These are phyloP conservation scores for Isatis tinctoria DNA, from an alignment of 345 rosid species.

Conservation along the genomic window DNA sequence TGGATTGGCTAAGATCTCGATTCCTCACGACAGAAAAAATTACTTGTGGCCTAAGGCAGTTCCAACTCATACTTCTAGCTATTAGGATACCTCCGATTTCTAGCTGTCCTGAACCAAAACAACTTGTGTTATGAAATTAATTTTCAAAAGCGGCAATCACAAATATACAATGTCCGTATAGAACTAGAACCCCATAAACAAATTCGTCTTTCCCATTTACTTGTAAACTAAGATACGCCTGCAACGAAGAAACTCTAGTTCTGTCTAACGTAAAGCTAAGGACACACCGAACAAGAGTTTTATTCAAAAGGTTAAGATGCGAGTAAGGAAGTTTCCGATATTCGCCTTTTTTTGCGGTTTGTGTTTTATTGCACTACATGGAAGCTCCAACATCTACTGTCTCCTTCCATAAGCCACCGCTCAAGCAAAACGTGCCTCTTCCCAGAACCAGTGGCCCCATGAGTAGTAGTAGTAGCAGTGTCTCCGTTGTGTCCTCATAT, in stretches of 20 bases:
- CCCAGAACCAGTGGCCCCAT: background rate
- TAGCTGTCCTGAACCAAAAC: conserved; percentile 10
- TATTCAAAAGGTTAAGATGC: background rate
- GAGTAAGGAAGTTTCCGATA: background rate
- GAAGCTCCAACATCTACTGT: background rate
- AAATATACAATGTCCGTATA: background rate
- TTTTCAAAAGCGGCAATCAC: background rate
- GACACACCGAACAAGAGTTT: background rate
- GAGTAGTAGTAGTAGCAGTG: background rate
- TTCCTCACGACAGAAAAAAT: background rate
- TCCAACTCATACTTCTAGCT: background rate
- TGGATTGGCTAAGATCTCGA: background rate
- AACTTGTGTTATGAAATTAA: background rate
- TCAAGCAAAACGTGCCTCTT: conserved; percentile 4
- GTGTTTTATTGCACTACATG: background rate
- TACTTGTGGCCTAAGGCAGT: conserved; percentile 4
- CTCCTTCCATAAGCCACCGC: background rate
- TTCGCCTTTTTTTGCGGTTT: background rate
- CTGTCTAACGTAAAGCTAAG: background rate
- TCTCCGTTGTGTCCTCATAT: background rate
- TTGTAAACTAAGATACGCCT: background rate
- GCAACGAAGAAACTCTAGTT: background rate
- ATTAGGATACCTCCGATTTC: background rate
- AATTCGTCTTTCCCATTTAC: background rate
- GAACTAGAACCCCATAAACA: background rate